These are phyloP conservation scores for Dipodascus geniculatus DNA, from an alignment of 805 yeast genomes.

Conservation along the genomic window DNA sequence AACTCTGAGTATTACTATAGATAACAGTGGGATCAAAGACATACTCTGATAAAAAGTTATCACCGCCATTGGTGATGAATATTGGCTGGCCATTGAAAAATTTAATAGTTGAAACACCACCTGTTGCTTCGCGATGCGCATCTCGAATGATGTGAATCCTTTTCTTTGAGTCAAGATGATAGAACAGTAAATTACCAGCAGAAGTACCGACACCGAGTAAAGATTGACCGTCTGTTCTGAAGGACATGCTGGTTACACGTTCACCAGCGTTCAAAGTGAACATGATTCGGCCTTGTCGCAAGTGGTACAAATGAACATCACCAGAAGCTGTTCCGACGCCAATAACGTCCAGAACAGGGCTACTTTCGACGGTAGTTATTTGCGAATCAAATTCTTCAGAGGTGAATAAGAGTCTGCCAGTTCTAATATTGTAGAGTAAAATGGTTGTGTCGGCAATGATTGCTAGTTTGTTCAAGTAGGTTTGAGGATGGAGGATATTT, in stretches of 20 bases:
- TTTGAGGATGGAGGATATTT: constrained; percentile 70
- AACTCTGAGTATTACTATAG: constrained; percentile 28
- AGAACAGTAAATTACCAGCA: constrained; percentile 76
- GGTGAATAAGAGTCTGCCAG: constrained; percentile 59
- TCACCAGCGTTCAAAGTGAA: constrained; percentile 33
- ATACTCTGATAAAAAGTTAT: constrained; percentile 76
- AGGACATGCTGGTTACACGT: constrained; percentile 50
- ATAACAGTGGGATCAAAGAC: constrained; percentile 87
- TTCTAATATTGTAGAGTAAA: constrained; percentile 58
- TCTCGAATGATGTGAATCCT: constrained; percentile 65
- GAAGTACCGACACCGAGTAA: constrained; percentile 71
- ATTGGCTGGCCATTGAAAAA: constrained; percentile 90
- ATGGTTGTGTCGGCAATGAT: constrained; percentile 63
- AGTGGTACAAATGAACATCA: constrained; percentile 48
- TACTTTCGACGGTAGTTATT: constrained; percentile 60
- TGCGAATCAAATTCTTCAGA: constrained; percentile 34
- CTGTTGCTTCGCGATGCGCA: constrained; percentile 60
- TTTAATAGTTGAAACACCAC: constrained; percentile 64
- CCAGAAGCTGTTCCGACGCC: constrained; percentile 72
- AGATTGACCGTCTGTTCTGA: constrained; percentile 81
- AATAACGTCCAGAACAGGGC: constrained; percentile 78
- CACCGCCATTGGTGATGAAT: constrained; percentile 80
- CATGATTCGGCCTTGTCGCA: constrained; percentile 50
- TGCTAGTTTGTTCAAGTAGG: constrained; percentile 80
- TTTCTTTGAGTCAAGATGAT: constrained; percentile 60